Conservation (phyloP, 768 basidiomycete species). For the Macrolepiota albuminosa region DNA sequence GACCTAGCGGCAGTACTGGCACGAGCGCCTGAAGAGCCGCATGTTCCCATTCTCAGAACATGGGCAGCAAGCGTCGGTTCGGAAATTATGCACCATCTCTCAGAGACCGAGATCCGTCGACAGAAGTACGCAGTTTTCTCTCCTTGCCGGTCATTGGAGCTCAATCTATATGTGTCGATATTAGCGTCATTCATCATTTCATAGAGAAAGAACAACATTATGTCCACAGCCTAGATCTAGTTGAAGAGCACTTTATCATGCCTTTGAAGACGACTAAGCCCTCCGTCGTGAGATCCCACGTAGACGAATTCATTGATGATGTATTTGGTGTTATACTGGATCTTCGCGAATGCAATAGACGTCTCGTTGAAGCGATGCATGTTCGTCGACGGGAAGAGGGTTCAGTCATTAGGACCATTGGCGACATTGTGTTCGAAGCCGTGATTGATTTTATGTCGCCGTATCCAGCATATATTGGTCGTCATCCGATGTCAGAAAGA, state of each 20-base stretch:
- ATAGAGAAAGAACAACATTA: slow-evolving; percentile 88
- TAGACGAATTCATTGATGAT: slow-evolving; percentile 83
- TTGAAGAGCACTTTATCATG: slow-evolving; percentile 62
- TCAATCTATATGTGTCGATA: not conserved
- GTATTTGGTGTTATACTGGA: slow-evolving; percentile 87
- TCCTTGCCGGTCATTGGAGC: not conserved
- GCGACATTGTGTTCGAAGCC: slow-evolving; percentile 82
- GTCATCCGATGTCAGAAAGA: slow-evolving; percentile 81
- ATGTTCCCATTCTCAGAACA: slow-evolving; percentile 24
- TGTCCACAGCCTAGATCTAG: slow-evolving; percentile 75
- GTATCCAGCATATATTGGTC: slow-evolving; percentile 82
- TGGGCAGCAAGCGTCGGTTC: slow-evolving; percentile 43
- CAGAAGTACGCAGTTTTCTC: slow-evolving; percentile 49
- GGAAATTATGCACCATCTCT: slow-evolving; percentile 40
- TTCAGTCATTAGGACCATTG: slow-evolving; percentile 77
- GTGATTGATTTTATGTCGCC: slow-evolving; percentile 83
- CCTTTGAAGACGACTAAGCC: slow-evolving; percentile 43
- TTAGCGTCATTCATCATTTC: slow-evolving; percentile 77
- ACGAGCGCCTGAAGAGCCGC: slow-evolving; percentile 24
- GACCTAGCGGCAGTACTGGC: slow-evolving; percentile 22
- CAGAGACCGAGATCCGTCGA: slow-evolving; percentile 73
- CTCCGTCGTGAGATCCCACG: slow-evolving; percentile 36
- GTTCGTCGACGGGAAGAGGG: slow-evolving; percentile 83
- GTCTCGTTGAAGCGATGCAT: slow-evolving; percentile 77
- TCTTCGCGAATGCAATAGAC: slow-evolving; percentile 73